Conservation (phyloP, 768 basidiomycete species). For the Boletus rubropictus region DNA sequence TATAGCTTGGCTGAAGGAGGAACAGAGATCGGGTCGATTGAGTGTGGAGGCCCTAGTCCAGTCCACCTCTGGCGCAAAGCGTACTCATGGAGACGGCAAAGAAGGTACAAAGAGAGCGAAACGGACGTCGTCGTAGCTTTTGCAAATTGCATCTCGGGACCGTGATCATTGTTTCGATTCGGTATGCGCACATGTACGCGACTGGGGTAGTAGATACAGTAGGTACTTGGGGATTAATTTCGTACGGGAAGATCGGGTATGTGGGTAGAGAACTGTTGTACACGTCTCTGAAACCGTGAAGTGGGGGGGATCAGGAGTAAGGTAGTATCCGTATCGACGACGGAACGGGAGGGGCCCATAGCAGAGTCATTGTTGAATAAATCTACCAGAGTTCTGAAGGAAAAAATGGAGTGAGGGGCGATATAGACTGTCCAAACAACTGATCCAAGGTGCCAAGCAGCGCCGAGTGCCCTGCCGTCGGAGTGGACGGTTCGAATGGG, state of each 20-base stretch:
- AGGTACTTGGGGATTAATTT: slow-evolving; percentile 6
- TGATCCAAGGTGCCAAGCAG: slow-evolving; percentile 25
- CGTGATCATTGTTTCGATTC: slow-evolving; percentile 2
- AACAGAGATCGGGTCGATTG: slow-evolving; percentile 46
- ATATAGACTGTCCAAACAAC: slow-evolving; percentile 28
- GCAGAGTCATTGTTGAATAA: neutral
- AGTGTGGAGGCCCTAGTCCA: slow-evolving; percentile 24
- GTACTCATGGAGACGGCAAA: slow-evolving; percentile 15
- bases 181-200: neutral
- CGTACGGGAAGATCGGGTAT: slow-evolving; percentile 9
- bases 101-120: slow-evolving; percentile 30
- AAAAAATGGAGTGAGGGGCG: slow-evolving; percentile 16
- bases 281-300: slow-evolving; percentile 2
- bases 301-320: neutral
- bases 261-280: slow-evolving; percentile 1
- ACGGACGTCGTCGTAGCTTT: slow-evolving; percentile 11
- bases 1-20: slow-evolving; percentile 58
- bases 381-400: slow-evolving; percentile 14
- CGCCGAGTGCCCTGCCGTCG: slow-evolving; percentile 2
- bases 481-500: slow-evolving; percentile 20
- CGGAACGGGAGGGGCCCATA: neutral
- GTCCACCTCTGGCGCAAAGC: slow-evolving; percentile 22
- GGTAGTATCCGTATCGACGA: neutral
- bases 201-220: slow-evolving; percentile 20
- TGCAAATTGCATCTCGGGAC: neutral